Conservation (phyloP, 805 yeast species). For the Middelhovenomyces tepae region DNA sequence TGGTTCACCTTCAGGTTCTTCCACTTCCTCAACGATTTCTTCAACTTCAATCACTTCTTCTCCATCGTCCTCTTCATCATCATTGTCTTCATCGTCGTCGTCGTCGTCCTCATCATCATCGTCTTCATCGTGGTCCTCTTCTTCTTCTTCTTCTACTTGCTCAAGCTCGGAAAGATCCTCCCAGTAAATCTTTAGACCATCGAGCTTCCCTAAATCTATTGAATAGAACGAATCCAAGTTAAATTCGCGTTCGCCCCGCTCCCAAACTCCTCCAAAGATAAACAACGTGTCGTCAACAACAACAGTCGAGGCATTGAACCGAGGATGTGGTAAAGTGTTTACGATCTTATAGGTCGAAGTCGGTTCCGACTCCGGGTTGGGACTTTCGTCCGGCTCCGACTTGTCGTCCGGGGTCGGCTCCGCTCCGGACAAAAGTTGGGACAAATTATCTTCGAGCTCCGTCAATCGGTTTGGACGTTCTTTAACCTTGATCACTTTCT, state of each 20-base stretch:
- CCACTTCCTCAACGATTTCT: slow-evolving; percentile 54
- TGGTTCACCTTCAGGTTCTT: slow-evolving; percentile 61
- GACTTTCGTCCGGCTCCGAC: slow-evolving; percentile 24
- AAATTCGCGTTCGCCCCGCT: slow-evolving; percentile 77
- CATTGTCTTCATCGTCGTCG: slow-evolving; percentile 33
- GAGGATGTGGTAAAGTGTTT: slow-evolving; percentile 68
- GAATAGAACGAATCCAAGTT: slow-evolving; percentile 79
- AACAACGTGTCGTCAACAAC: slow-evolving; percentile 77
- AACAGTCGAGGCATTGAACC: slow-evolving; percentile 80
- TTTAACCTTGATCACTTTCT: slow-evolving; percentile 34
- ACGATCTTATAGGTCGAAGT: slow-evolving; percentile 38
- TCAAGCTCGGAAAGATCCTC: slow-evolving; percentile 61
- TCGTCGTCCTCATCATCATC: slow-evolving; percentile 65
- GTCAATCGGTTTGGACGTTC: slow-evolving; percentile 48
- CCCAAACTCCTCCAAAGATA: slow-evolving; percentile 88
- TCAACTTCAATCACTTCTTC: slow-evolving; percentile 60
- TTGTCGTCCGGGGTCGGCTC: slow-evolving; percentile 24
- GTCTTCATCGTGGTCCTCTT: slow-evolving; percentile 61
- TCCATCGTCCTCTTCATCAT: slow-evolving; percentile 33
- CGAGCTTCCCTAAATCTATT: slow-evolving; percentile 75
- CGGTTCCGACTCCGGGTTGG: slow-evolving; percentile 1
- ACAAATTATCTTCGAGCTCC: slow-evolving; percentile 74
- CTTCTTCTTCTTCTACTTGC: slow-evolving; percentile 40
- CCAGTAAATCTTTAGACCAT: slow-evolving; percentile 85
- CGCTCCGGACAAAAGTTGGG: slow-evolving; percentile 30